A percentile compares a stretch with the other conserved stretches of the same genome.
Conservation (phyloP, 2,329 filamentous ascomycete species). For the Botrytis hyacinthi region DNA sequence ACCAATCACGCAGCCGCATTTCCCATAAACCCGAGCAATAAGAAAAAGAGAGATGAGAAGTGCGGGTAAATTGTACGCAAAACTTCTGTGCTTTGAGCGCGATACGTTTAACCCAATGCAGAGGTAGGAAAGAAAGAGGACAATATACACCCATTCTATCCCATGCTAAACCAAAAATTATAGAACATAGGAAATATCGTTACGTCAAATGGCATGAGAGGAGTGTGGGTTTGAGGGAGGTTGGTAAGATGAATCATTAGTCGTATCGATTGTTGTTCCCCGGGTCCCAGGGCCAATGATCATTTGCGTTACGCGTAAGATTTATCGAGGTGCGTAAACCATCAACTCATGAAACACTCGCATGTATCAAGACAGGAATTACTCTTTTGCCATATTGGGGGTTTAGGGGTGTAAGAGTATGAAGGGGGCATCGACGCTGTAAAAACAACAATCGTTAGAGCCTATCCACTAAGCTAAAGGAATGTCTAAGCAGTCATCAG, state of each 20-base stretch:
- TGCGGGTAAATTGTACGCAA: not conserved
- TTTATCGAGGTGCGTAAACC: not conserved
- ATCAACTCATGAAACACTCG: not conserved
- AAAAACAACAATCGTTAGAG: not conserved
- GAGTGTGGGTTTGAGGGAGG: not conserved
- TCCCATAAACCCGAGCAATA: not conserved
- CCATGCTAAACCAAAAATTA: not conserved
- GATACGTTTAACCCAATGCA: not conserved
- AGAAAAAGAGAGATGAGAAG: not conserved
- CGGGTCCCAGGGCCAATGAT: not conserved
- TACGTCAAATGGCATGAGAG: not conserved
- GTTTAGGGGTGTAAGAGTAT: not conserved
- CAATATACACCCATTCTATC: not conserved
- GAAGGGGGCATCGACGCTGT: constrained; percentile 11
- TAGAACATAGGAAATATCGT: constrained; percentile 3
- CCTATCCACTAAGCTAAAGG: not conserved
- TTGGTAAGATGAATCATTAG: not conserved
- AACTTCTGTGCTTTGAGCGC: not conserved
- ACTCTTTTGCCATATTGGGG: not conserved
- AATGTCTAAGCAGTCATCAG: not conserved
- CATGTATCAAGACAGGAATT: not conserved
- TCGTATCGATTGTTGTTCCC: not conserved
- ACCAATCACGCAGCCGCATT: not conserved
- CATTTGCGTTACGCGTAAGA: not conserved
- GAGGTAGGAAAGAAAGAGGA: not conserved